Base-by-base conservation (phyloP, 1,284 basidiomycete genomes). In the Cutaneotrichosporon sp. region DNA sequence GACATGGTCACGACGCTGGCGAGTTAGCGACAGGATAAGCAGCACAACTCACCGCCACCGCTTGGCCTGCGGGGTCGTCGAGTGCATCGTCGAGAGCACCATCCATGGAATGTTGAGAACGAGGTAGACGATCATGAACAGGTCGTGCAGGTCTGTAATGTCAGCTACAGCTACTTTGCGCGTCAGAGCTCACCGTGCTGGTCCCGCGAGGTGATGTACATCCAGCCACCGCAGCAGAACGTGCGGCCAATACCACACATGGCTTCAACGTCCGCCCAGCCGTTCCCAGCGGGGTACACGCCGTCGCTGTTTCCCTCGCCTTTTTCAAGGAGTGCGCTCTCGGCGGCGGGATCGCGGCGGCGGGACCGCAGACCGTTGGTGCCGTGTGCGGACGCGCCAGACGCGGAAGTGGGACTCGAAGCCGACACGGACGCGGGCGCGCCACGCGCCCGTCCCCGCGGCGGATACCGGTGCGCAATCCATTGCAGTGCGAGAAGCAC, bases 41-140 rank as follows among this genome's bases (percentile, higher is more conserved):
- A 13, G 33, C 4, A 8, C n/a, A 30, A 46, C 45, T 18, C 21
- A 46, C 37, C 58, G 52, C 54, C 57, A 55, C 17, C 42, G 44
- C 20, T 45, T 41, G 21, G 55, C 47, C 7, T 42, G 35, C 9
- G 21, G 21, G 46, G 62, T 54, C 8, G 49, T 45, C 30, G 64
- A 56, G 59, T 80, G 81, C 14, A 75, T 61, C 33, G 84, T 82
- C 5, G 83, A 82, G 23, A 87, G 83, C 37, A 83, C 69, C 90
- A 94, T 94, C 90, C 90, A 97, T 1, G 88, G 88, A 4, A 88
- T 64, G 61, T 88, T 89, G 66, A 83, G 81, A 2, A 88, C 77
- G 56, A 91, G 85, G 67, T 89, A 92, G 50, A 80, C 69, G 58
- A 92, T 85, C 91, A 97, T 96, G 68, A 86, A 83, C 20, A 92